Percentiles rank a stretch among this genome's conserved stretches.
phyloP scores from a whole-genome alignment of 805 yeast species.

The Tetrapisispora taiwanensis region DNA sequence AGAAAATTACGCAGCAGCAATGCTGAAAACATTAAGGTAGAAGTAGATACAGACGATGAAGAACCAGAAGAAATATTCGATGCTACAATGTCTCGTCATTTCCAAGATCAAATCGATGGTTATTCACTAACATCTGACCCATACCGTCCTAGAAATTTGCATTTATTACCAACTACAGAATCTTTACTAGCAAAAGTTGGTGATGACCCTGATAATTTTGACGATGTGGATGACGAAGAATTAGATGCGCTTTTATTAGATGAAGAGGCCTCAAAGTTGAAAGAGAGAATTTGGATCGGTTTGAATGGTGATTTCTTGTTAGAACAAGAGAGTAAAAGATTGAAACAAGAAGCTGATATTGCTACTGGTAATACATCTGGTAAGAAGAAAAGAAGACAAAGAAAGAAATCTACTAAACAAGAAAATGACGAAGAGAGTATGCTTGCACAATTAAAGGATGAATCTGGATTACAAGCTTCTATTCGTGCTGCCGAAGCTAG shows the following conservation, averaged over 20 bases:
- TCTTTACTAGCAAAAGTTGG: slow-evolving; percentile 43
- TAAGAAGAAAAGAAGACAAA: slow-evolving; percentile 37
- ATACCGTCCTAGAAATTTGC: slow-evolving; percentile 47
- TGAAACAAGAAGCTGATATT: slow-evolving; percentile 79
- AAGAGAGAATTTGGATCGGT: slow-evolving; percentile 84
- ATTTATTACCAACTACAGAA: slow-evolving; percentile 46
- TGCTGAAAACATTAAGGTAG: slow-evolving; percentile 9
- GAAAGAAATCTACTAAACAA: slow-evolving; percentile 14
- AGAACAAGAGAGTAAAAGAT: slow-evolving; percentile 74
- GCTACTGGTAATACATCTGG: slow-evolving; percentile 64
- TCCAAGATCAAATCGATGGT: slow-evolving; percentile 28
- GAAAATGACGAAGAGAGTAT: slow-evolving; percentile 6
- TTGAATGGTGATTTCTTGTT: slow-evolving; percentile 76
- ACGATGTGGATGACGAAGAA: slow-evolving; percentile 81
- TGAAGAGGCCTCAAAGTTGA: slow-evolving; percentile 59
- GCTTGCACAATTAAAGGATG: slow-evolving; percentile 18
- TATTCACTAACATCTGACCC: slow-evolving; percentile 31
- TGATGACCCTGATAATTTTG: slow-evolving; percentile 52
- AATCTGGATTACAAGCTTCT: slow-evolving; percentile 33
- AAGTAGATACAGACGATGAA: slow-evolving; percentile 8
- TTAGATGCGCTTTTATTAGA: slow-evolving; percentile 49
- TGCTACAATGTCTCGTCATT: slow-evolving; percentile 7
- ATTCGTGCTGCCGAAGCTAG: slow-evolving; percentile 29
- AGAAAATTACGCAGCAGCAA: slow-evolving; percentile 1
- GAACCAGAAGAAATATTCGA: slow-evolving; percentile 11